Evolutionary conservation across 106 monocot species (phyloP).

Genomic region (Iris macrosiphon): DNA sequence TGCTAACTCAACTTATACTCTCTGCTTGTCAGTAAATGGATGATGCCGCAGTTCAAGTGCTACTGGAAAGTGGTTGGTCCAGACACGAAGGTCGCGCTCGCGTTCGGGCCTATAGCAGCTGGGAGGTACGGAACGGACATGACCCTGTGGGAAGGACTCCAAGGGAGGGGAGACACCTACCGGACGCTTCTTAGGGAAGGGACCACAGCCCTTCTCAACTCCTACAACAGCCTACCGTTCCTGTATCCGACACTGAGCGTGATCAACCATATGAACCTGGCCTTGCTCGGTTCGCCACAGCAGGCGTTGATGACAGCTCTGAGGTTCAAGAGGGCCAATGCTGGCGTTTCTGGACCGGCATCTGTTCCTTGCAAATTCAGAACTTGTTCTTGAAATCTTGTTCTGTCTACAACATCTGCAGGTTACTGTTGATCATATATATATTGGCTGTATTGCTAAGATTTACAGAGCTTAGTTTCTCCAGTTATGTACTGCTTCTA

Average conservation of each 20-base stretch:
- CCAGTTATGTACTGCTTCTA: too few species aligned
- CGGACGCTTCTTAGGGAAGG: constrained; percentile 48
- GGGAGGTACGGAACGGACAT: constrained; percentile 41
- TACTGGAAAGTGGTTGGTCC: constrained; percentile 57
- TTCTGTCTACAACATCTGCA: too few species aligned
- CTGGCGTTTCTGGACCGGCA: constrained; percentile 10
- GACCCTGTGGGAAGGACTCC: constrained; percentile 46
- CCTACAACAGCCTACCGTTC: constrained; percentile 40
- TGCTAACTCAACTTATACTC: too few species aligned
- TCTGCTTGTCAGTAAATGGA: constrained; percentile 37
- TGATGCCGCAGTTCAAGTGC: constrained; percentile 49
- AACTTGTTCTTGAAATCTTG: constrained; percentile 33
- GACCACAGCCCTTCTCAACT: constrained; percentile 52
- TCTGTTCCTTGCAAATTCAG: constrained; percentile 31
- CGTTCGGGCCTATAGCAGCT: constrained; percentile 43
- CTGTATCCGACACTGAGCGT: constrained; percentile 29
- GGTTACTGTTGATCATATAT: too few species aligned
- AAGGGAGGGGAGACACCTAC: constrained; percentile 42
- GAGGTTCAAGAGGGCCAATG: constrained; percentile 43
- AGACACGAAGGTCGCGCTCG: constrained; percentile 38
- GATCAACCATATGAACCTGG: constrained; percentile 33
- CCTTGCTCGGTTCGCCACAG: constrained; percentile 32
- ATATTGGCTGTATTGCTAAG: too few species aligned
- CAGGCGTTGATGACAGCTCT: constrained; percentile 25
- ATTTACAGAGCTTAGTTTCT: too few species aligned